Evolutionary conservation across 768 basidiomycete genomes (phyloP).

Genomic region (Clavulina sp.): DNA sequence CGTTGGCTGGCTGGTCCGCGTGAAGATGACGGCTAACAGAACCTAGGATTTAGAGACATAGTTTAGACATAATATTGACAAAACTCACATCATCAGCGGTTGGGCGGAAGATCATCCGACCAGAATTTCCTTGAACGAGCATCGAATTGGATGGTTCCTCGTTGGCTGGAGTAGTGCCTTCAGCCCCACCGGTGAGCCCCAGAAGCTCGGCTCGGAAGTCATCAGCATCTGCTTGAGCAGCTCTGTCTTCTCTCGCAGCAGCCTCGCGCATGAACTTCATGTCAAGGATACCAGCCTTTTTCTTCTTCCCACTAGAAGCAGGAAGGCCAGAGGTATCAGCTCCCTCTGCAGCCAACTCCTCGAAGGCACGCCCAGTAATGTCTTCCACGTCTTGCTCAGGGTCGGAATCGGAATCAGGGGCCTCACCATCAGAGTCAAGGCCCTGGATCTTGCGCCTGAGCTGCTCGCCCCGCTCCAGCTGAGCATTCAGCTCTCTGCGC

Average conservation of each 20-base stretch:
- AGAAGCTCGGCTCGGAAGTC: conserved; percentile 60
- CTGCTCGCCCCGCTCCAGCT: conserved; percentile 69
- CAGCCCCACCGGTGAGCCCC: conserved; percentile 19
- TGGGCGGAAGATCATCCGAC: conserved; percentile 19
- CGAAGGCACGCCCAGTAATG: conserved; percentile 54
- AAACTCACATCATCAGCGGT: not conserved
- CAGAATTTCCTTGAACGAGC: conserved; percentile 21
- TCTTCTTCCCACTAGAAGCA: conserved; percentile 19
- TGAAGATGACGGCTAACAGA: not conserved
- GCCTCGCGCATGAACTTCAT: conserved; percentile 99
- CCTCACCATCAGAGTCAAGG: conserved; percentile 30
- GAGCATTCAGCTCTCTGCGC: conserved; percentile 58
- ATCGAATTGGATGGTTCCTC: conserved; percentile 13
- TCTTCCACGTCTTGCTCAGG: conserved; percentile 26
- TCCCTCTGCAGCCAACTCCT: conserved; percentile 51
- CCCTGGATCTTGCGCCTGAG: conserved; percentile 62
- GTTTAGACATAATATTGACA: not conserved
- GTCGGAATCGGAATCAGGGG: conserved; percentile 23
- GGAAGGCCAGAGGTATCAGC: conserved; percentile 26
- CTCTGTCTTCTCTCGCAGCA: conserved; percentile 42
- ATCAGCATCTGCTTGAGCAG: conserved; percentile 44
- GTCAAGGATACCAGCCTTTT: conserved; percentile 58
- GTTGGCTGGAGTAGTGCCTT: conserved; percentile 9
- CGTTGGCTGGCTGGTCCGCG: not conserved
- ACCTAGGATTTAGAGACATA: not conserved